phyloP scores from a whole-genome alignment of 148 eudicot species.

The Selenicereus undatus region DNA sequence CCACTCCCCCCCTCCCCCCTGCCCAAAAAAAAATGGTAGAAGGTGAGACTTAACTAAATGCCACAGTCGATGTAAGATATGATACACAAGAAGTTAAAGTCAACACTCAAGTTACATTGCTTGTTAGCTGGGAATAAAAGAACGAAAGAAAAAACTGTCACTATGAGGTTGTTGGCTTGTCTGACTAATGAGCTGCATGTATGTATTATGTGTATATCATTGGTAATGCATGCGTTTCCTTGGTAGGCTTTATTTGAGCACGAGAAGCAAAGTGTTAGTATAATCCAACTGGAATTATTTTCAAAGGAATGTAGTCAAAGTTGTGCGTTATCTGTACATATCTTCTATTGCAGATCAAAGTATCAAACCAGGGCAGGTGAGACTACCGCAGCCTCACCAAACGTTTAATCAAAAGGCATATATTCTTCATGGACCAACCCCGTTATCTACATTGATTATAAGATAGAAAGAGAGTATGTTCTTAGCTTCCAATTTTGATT shows the following conservation, averaged over 20 bases:
- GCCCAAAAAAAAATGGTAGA: too few species aligned
- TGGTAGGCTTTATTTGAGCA: not conserved
- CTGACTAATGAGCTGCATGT: not conserved
- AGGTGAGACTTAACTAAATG: too few species aligned
- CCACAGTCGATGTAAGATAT: too few species aligned
- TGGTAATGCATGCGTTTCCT: not conserved
- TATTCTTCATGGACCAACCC: not conserved
- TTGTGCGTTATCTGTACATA: not conserved
- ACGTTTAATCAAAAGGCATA: not conserved
- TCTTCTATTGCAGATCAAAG: not conserved
- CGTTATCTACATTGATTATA: not conserved
- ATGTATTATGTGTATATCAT: not conserved
- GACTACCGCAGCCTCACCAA: not conserved
- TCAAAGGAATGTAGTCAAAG: not conserved
- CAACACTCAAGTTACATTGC: too few species aligned
- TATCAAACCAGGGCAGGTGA: not conserved
- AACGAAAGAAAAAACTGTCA: too few species aligned
- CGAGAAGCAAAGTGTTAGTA: not conserved
- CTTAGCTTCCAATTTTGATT: not conserved
- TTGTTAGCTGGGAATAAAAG: too few species aligned
- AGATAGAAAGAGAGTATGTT: not conserved
- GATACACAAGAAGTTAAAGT: too few species aligned
- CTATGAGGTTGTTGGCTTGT: constrained; percentile 9
- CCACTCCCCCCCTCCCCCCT: too few species aligned
- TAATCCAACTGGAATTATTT: not conserved